Percentiles rank a stretch among this genome's conserved stretches.
Evolutionary conservation across 495 filamentous ascomycete genomes (phyloP).

Genomic region (Oidiodendron maius): DNA sequence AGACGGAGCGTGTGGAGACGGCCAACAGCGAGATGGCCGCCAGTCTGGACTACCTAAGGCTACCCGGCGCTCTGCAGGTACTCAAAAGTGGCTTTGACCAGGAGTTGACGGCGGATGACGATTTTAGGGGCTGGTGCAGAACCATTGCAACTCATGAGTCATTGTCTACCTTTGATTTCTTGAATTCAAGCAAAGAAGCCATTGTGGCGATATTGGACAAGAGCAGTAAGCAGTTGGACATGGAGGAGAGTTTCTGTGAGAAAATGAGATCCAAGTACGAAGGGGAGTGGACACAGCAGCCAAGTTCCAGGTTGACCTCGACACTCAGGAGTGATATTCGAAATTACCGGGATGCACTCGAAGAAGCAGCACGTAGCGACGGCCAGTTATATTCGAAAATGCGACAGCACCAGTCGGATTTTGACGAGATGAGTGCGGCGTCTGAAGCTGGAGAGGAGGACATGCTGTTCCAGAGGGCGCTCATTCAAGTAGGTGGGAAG

Average conservation of each 20-base stretch:
- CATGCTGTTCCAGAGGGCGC: constrained; percentile 77
- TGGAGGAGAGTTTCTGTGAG: constrained; percentile 97
- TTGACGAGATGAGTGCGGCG: constrained; percentile 91
- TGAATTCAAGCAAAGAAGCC: constrained; percentile 70
- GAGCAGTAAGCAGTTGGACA: constrained; percentile 80
- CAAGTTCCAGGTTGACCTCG: constrained; percentile 79
- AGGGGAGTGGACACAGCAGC: constrained; percentile 93
- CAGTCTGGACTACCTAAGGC: constrained; percentile 86
- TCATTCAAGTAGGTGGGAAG: constrained; percentile 57
- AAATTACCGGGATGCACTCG: constrained; percentile 80
- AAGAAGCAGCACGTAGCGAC: constrained; percentile 85
- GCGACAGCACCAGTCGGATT: constrained; percentile 76
- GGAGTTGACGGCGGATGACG: constrained; percentile 79
- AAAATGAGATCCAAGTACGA: constrained; percentile 99
- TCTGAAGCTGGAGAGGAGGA: constrained; percentile 86
- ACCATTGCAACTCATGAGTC: constrained; percentile 81
- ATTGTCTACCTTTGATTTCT: constrained; percentile 65
- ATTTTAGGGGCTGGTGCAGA: constrained; percentile 89
- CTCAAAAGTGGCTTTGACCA: constrained; percentile 91
- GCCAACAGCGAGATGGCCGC: constrained; percentile 95
- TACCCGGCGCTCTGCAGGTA: constrained; percentile 84
- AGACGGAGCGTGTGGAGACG: constrained; percentile 84
- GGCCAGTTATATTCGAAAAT: constrained; percentile 78
- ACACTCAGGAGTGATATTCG: constrained; percentile 82
- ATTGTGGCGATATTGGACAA: constrained; percentile 66